Evolutionary conservation across 2,329 filamentous ascomycete species (phyloP).

Genomic region (Phoma sp.): DNA sequence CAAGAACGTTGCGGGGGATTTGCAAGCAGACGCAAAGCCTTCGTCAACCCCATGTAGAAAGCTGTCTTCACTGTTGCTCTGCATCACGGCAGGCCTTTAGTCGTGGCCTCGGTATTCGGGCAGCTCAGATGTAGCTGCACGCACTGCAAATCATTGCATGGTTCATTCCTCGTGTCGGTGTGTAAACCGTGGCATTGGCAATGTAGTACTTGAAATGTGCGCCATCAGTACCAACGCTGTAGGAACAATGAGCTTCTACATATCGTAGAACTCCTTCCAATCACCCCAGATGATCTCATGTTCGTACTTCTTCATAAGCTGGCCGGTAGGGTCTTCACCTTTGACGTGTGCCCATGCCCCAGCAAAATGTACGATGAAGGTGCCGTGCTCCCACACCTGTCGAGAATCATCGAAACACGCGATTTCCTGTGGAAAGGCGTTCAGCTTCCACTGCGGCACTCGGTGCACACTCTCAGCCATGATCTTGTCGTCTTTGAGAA

Average conservation of each 20-base stretch:
- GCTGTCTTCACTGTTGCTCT: too few relatives aligned
- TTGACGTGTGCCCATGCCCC: constrained; percentile 52
- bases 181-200: neutral
- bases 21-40: too few relatives aligned
- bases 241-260: neutral
- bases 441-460: constrained; percentile 48
- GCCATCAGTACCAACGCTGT: neutral
- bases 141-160: neutral
- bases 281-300: constrained; percentile 43
- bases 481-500: constrained; percentile 37
- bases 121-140: neutral
- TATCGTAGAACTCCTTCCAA: constrained; percentile 37
- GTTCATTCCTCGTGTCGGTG: neutral
- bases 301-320: constrained; percentile 49
- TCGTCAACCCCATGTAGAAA: too few relatives aligned
- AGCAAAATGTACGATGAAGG: constrained; percentile 51
- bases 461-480: constrained; percentile 29
- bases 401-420: constrained; percentile 44
- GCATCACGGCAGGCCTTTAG: too few relatives aligned
- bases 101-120: too few relatives aligned
- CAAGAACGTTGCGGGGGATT: too few relatives aligned
- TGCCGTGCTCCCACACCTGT: constrained; percentile 42
- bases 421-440: constrained; percentile 51
- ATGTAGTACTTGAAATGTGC: neutral
- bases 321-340: constrained; percentile 47